Evolutionary conservation across 2,329 filamentous ascomycete species (phyloP), one percentile per base, ranked within the genome.

Genomic region (Rhynchosporium secalis): DNA sequence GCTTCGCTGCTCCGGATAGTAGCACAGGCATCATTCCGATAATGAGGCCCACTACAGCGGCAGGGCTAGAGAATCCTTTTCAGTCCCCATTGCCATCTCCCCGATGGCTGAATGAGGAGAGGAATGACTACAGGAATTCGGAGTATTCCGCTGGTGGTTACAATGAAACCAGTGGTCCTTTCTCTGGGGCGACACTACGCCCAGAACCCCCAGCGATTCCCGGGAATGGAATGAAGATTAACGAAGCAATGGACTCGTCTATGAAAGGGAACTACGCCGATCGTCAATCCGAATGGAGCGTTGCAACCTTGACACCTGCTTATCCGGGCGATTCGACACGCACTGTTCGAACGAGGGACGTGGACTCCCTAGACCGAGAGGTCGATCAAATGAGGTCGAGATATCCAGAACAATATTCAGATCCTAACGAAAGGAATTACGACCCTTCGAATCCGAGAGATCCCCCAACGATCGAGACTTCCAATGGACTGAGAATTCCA

Each of bases 261-360:
- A 54, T 20, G 8, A 54, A 54, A 40, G 36, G 33, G 5, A 28
- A 29, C 5, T 33, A 12, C n/a, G 12, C 5, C 33, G 36, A 29
- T 3, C 51, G 51, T 40, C 33, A 33, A n/a, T 54, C 51, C 13
- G 51, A 54, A 41, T 54, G 51, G 51, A 40, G 33, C 20, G 33
- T 40, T 28, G 51, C 36, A 5, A 54, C 51, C 12, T 20, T 54
- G 33, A 54, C 36, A 10, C 26, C 51, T 20, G 36, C 13, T 9
- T 20, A 41, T 10, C 33, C 26, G 7, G 36, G 36, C 4, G 38
- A 20, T 20, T 41, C 38, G n/a, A n/a, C n/a, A 28, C 33, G 9
- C 3, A 13, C 28, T 7, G 51, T 20, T 20, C 36, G 33, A 10
- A 29, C n/a, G 13, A 20, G 51, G 38, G 20, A 20, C 13, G 3